Evolutionary conservation across 2,329 filamentous ascomycete genomes (phyloP), one percentile per base, ranked within the genome.

Genomic region (Colletotrichum musae): DNA sequence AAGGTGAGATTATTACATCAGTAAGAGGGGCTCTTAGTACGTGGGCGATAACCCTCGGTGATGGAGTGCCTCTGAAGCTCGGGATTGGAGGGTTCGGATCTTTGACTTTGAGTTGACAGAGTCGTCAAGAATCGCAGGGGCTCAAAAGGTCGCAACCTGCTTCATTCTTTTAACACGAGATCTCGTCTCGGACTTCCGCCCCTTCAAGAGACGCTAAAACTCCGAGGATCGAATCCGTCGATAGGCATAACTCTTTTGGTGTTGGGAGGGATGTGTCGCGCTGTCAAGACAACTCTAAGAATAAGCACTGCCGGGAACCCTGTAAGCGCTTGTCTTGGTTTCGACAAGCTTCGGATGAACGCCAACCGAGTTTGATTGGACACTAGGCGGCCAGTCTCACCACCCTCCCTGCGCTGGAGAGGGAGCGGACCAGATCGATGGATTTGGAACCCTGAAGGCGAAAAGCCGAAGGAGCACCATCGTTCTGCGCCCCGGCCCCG

Each of bases 251-350:
- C 10, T 28, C 13, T 24, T 6, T 28, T 28, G 13, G 9, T 32
- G 43, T 24, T 43, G 32, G 45, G 43, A 51, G 18, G 21, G 28
- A 32, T 6, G 5, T 18, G 18, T 15, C 10, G 26, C 21, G 60
- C 53, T 68, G 39, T 64, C n/a, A 16, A 21, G 9, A 16, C 28
- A 9, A 2, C 28, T 32, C 28, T 9, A 32, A 32, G 28, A 32
- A 32, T 32, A 32, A 32, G 28, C 28, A 9, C 28, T 32, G 28
- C 10, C 28, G 6, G 6, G 9, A 9, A 32, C 28, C 28, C 28
- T 32, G 43, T 54, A 52, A 68, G 60, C 48, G 54, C 65, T 54
- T 58, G 53, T 48, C 45, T 58, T n/a, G 52, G 43, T 57, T 26
- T 45, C 28, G 43, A 58, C 53, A 45, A 24, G 47, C 53, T 39